A percentile compares a stretch with the other conserved stretches of the same genome.
Conservation (phyloP, 805 yeast genomes). For the Zygoascus ofunaensis region DNA sequence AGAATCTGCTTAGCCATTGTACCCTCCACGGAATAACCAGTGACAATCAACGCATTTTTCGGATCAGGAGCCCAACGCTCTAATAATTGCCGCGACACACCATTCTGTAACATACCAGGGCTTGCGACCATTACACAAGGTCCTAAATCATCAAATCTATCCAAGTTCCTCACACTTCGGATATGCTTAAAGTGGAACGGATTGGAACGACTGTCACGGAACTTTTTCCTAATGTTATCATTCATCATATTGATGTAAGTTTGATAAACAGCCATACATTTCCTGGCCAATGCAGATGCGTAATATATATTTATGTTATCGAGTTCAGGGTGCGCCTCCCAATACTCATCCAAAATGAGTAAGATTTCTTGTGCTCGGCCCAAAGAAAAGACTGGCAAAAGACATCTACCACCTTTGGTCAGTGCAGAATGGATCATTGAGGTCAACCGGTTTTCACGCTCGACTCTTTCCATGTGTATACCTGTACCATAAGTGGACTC, state of each 20-base stretch:
- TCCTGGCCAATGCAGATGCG: conserved; percentile 88
- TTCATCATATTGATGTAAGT: conserved; percentile 97
- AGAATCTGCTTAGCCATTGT: conserved; percentile 89
- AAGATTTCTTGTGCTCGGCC: conserved; percentile 95
- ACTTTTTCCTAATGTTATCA: conserved; percentile 68
- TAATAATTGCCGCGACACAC: conserved; percentile 80
- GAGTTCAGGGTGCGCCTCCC: conserved; percentile 77
- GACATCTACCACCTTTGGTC: conserved; percentile 79
- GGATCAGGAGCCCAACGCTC: conserved; percentile 98
- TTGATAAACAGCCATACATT: conserved; percentile 95
- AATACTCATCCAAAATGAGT: conserved; percentile 86
- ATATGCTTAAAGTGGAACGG: conserved; percentile 88
- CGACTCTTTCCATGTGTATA: conserved; percentile 82
- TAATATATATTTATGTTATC: conserved; percentile 77
- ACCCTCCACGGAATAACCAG: conserved; percentile 98
- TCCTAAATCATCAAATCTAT: conserved; percentile 82
- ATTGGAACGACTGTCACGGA: conserved; percentile 69
- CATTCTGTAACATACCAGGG: conserved; percentile 98
- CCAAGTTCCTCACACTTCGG: conserved; percentile 68
- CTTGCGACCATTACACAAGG: conserved; percentile 95
- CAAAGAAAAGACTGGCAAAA: conserved; percentile 89
- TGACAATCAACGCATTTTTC: conserved; percentile 73
- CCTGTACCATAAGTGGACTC: conserved; percentile 98
- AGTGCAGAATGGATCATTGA: conserved; percentile 76
- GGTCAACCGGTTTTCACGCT: conserved; percentile 75